Evolutionary conservation across 352 stramenopile species (phyloP).

Genomic region (Pythium biforme): DNA sequence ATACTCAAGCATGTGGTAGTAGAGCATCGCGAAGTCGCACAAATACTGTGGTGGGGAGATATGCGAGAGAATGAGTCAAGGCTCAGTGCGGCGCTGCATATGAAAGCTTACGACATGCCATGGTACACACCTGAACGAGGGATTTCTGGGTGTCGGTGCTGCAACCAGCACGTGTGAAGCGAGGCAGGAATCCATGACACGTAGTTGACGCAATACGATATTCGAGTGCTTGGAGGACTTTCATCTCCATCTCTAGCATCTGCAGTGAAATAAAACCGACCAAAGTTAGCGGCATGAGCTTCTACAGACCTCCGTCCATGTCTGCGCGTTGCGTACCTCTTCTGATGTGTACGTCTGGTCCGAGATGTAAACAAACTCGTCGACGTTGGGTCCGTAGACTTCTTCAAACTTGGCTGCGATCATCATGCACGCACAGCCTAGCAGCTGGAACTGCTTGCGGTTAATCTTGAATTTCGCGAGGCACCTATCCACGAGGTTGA

Average conservation of each 20-base stretch:
- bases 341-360: conserved; percentile 93
- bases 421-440: conserved; percentile 95
- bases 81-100: too few relatives aligned
- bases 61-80: too few relatives aligned
- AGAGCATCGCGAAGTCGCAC: conserved; percentile 66
- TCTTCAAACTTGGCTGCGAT: conserved; percentile 98
- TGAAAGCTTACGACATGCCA: too few relatives aligned
- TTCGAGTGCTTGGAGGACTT: conserved; percentile 71
- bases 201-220: conserved; percentile 78
- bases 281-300: background rate
- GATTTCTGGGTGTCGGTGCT: conserved; percentile 51
- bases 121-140: conserved; percentile 52
- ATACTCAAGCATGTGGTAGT: conserved; percentile 75
- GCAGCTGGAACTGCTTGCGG: conserved; percentile 92
- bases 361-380: conserved; percentile 98
- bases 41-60: too few relatives aligned
- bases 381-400: conserved; percentile 91
- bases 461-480: conserved; percentile 83
- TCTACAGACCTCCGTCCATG: too few relatives aligned
- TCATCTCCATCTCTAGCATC: conserved; percentile 84
- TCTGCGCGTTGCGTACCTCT: conserved; percentile 44
- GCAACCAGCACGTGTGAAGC: conserved; percentile 60
- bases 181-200: conserved; percentile 69
- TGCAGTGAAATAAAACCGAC: conserved; percentile 17
- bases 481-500: conserved; percentile 84